Evolutionary conservation across 257 asterid species (phyloP).

Genomic region (Mitragyna speciosa): DNA sequence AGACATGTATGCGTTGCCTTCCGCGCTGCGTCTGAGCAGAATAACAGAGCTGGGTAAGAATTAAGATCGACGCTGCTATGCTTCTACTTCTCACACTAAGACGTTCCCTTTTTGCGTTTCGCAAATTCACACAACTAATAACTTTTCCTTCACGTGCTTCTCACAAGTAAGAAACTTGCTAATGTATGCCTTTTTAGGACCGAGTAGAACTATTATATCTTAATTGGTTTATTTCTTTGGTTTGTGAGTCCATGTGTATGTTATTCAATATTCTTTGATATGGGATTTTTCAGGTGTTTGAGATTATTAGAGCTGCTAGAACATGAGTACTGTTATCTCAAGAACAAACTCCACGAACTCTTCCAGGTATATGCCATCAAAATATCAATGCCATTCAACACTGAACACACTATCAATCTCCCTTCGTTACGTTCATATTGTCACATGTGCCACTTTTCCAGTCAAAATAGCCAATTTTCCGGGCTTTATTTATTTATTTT

Average conservation of each 20-base stretch:
- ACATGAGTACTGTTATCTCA: slow-evolving; percentile 83
- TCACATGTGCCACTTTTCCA: no score
- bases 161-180: not conserved
- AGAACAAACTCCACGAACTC: slow-evolving; percentile 79
- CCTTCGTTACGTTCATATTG: no score
- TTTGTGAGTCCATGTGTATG: not conserved
- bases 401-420: no score
- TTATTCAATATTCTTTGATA: not conserved
- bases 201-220: no score
- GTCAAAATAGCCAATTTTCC: no score
- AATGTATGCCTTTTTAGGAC: slow-evolving; percentile 4
- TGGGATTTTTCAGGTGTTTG: slow-evolving; percentile 52
- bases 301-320: slow-evolving; percentile 82
- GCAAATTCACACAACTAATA: not conserved
- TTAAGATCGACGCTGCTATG: not conserved
- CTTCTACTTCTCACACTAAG: not conserved
- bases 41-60: slow-evolving; percentile 58
- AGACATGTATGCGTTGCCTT: slow-evolving; percentile 75
- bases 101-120: not conserved
- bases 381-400: not conserved
- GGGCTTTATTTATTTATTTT: no score
- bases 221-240: not conserved
- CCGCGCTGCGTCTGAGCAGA: slow-evolving; percentile 73
- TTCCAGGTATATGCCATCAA: slow-evolving; percentile 50
- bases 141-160: not conserved